Evolutionary conservation across 73 alveolate genomes (phyloP).

Genomic region (Effrenium voratum): DNA sequence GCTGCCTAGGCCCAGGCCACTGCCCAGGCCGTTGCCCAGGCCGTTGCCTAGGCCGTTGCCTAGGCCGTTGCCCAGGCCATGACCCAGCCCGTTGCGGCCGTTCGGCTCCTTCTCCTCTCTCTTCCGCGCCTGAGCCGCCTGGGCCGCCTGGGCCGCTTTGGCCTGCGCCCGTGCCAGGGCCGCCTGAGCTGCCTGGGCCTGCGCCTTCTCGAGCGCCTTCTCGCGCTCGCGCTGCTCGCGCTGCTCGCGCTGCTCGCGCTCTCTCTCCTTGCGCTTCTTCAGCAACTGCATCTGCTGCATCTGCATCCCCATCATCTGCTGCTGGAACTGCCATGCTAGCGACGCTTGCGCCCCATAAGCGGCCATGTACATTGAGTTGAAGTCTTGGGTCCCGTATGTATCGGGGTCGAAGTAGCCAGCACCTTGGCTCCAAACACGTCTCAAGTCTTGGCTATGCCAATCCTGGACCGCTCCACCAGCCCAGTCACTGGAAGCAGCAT

Average conservation of each 20-base stretch:
- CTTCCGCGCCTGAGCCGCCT: too few relatives aligned
- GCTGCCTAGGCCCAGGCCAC: too few relatives aligned
- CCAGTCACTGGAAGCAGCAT: not conserved
- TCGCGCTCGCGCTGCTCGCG: conserved; percentile 5
- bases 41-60: too few relatives aligned
- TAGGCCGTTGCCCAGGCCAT: too few relatives aligned
- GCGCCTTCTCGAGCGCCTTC: not conserved
- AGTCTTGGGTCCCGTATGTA: conserved; percentile 18
- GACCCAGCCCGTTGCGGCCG: too few relatives aligned
- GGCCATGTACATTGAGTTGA: conserved; percentile 44
- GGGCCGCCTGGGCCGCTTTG: conserved; percentile 16
- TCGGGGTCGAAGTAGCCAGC: conserved; percentile 39
- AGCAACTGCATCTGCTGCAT: conserved; percentile 52
- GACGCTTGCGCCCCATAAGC: conserved; percentile 87
- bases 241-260: conserved; percentile 10
- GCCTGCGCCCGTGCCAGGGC: conserved; percentile 37
- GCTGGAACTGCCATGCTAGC: conserved; percentile 90
- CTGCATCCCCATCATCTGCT: conserved; percentile 76
- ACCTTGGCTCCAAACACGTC: not conserved
- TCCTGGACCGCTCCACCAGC: too few relatives aligned
- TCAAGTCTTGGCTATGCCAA: not conserved
- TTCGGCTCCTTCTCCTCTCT: too few relatives aligned
- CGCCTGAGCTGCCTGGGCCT: conserved; percentile 9
- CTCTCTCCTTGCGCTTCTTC: too few relatives aligned
- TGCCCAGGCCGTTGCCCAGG: too few relatives aligned